Conservation (phyloP, 1,284 basidiomycete species). For the Ustilago hordei region DNA sequence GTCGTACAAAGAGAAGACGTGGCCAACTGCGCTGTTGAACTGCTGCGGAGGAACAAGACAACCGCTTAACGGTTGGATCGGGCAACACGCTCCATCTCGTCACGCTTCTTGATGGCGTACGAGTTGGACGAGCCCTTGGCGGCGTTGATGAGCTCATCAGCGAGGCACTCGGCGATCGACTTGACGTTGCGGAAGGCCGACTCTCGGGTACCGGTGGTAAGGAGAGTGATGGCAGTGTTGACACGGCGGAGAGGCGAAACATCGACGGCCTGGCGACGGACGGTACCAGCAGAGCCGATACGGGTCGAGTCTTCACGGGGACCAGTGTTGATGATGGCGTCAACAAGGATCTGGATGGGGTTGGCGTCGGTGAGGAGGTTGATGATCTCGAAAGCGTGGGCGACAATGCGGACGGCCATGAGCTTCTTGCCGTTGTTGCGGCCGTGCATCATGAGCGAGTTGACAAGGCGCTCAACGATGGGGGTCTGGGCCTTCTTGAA, state of each 20-base stretch:
- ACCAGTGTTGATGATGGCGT: slow-evolving; percentile 99
- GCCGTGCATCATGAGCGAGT: slow-evolving; percentile 98
- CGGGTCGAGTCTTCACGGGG: slow-evolving; percentile 99
- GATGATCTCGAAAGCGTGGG: slow-evolving; percentile 99
- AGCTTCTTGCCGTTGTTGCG: slow-evolving; percentile 99
- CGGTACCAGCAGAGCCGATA: slow-evolving; percentile 99
- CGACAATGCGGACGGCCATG: slow-evolving; percentile 98
- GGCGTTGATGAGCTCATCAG: slow-evolving; percentile 99
- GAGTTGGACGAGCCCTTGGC: slow-evolving; percentile 99
- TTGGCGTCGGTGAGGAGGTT: slow-evolving; percentile 99
- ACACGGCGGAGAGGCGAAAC: slow-evolving; percentile 97
- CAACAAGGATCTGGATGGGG: slow-evolving; percentile 97
- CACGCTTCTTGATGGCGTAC: slow-evolving; percentile 95
- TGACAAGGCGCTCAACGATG: slow-evolving; percentile 98
- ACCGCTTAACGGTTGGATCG: slow-evolving; percentile 93
- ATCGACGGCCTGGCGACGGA: slow-evolving; percentile 99
- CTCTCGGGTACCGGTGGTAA: slow-evolving; percentile 97
- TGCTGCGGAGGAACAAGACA: slow-evolving; percentile 9
- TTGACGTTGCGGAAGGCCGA: slow-evolving; percentile 99
- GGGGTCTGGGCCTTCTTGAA: slow-evolving; percentile 99
- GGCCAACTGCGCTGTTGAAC: slow-evolving; percentile 33
- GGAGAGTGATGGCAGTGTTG: slow-evolving; percentile 95
- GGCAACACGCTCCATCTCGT: slow-evolving; percentile 98
- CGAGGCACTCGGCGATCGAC: slow-evolving; percentile 93
- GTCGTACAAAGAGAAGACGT: slow-evolving; percentile 26